Evolutionary conservation across 805 yeast genomes (phyloP).

Genomic region (Metschnikowia anglica): DNA sequence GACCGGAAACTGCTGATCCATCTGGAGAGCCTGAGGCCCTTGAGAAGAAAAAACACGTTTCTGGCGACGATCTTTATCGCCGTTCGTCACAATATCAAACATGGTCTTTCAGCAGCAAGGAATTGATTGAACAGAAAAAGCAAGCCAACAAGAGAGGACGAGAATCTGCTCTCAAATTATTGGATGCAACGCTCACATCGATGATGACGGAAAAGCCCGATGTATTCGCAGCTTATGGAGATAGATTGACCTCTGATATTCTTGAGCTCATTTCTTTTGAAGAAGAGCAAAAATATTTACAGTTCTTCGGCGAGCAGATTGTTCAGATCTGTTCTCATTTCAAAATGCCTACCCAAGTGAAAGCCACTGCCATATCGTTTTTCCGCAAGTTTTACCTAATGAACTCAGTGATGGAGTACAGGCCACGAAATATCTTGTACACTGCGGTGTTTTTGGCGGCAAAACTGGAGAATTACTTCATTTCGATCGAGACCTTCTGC

Average conservation of each 20-base stretch:
- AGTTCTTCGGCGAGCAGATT: constrained; percentile 70
- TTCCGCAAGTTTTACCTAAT: constrained; percentile 76
- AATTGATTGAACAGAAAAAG: constrained; percentile 49
- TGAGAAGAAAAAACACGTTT: constrained; percentile 29
- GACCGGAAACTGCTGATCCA: background rate
- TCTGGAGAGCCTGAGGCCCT: background rate
- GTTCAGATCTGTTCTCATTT: constrained; percentile 69
- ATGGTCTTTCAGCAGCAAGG: constrained; percentile 78
- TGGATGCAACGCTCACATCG: constrained; percentile 25
- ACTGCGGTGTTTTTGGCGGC: constrained; percentile 84
- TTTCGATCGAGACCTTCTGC: constrained; percentile 78
- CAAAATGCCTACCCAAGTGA: constrained; percentile 83
- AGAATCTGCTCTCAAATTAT: constrained; percentile 31
- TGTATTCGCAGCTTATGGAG: constrained; percentile 29
- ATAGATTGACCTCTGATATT: constrained; percentile 31
- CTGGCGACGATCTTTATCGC: constrained; percentile 86
- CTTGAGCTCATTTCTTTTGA: constrained; percentile 52
- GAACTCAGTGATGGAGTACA: constrained; percentile 81
- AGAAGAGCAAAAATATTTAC: constrained; percentile 70
- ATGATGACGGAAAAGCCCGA: constrained; percentile 26
- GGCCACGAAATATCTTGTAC: constrained; percentile 76
- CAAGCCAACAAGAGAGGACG: constrained; percentile 58
- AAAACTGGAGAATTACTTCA: constrained; percentile 87
- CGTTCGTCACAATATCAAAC: constrained; percentile 77
- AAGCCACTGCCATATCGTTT: constrained; percentile 82